Evolutionary conservation across 1,284 basidiomycete genomes (phyloP).

Genomic region (Moniliophthora roreri): DNA sequence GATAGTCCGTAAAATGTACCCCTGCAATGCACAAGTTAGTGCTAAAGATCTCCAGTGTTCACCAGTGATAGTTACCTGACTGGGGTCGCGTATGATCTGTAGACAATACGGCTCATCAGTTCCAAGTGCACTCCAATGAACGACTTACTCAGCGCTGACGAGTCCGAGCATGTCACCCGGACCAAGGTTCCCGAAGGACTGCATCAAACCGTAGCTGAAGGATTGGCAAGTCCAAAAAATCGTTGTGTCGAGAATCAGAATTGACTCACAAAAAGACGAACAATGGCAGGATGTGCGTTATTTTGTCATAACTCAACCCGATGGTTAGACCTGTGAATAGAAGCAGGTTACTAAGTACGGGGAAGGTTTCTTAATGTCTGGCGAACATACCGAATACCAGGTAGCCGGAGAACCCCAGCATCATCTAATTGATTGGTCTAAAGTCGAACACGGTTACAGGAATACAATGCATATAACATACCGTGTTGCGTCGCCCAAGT

Average conservation of each 20-base stretch:
- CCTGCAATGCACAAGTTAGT: conserved; percentile 27
- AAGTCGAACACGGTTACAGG: not conserved
- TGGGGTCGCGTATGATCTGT: conserved; percentile 64
- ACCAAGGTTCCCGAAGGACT: conserved; percentile 65
- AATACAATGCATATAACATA: conserved; percentile 25
- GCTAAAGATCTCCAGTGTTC: not conserved
- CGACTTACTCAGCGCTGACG: conserved; percentile 60
- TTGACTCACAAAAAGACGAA: conserved; percentile 63
- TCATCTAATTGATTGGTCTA: conserved; percentile 45
- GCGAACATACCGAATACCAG: conserved; percentile 58
- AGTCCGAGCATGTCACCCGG: conserved; percentile 76
- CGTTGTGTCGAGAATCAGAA: conserved; percentile 6
- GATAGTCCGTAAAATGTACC: conserved; percentile 74
- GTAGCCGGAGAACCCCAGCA: conserved; percentile 75
- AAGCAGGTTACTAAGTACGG: not conserved
- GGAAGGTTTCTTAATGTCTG: not conserved
- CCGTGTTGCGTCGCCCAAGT: conserved; percentile 64
- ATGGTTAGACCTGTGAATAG: conserved; percentile 52
- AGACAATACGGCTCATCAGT: conserved; percentile 9
- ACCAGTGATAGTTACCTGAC: conserved; percentile 43
- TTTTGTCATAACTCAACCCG: conserved; percentile 66
- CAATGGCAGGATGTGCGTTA: conserved; percentile 63
- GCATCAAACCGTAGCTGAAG: conserved; percentile 66
- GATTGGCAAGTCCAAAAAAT: conserved; percentile 17
- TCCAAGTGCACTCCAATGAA: conserved; percentile 6